Conservation (phyloP, 1,284 basidiomycete species). For the Malassezia slooffiae region DNA sequence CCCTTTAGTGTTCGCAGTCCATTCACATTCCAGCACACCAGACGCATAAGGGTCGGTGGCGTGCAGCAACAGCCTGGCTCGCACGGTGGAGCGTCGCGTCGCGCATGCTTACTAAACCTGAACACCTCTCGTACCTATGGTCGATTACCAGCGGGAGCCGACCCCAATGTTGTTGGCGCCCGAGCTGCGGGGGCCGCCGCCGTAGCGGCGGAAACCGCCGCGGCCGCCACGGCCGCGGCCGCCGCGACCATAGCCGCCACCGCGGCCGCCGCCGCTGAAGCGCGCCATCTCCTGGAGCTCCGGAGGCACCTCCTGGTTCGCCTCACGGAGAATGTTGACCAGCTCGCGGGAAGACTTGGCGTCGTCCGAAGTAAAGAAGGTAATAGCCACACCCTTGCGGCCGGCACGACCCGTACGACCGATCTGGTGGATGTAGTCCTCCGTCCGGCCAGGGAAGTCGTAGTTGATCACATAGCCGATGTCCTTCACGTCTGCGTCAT, state of each 20-base stretch:
- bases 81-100: too few species aligned
- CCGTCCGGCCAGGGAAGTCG: slow-evolving; percentile 92
- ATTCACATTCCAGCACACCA: slow-evolving; percentile 41
- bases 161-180: slow-evolving; percentile 36
- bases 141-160: slow-evolving; percentile 27
- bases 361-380: slow-evolving; percentile 77
- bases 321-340: slow-evolving; percentile 74
- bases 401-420: slow-evolving; percentile 62
- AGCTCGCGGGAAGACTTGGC: slow-evolving; percentile 87
- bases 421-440: slow-evolving; percentile 87
- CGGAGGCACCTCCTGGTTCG: slow-evolving; percentile 73
- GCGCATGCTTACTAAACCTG: too few species aligned
- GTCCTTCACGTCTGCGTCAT: slow-evolving; percentile 74
- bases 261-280: slow-evolving; percentile 53
- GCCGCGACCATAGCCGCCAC: slow-evolving; percentile 27
- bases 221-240: slow-evolving; percentile 26
- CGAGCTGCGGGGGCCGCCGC: slow-evolving; percentile 23
- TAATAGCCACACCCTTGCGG: slow-evolving; percentile 75
- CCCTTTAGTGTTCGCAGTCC: slow-evolving; percentile 38
- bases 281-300: slow-evolving; percentile 85
- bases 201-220: slow-evolving; percentile 30
- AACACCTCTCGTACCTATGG: too few species aligned
- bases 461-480: slow-evolving; percentile 72
- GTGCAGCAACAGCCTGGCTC: too few species aligned
- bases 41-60: slow-evolving; percentile 6